phyloP scores from a whole-genome alignment of 768 basidiomycete species.

The Suillus spraguei region DNA sequence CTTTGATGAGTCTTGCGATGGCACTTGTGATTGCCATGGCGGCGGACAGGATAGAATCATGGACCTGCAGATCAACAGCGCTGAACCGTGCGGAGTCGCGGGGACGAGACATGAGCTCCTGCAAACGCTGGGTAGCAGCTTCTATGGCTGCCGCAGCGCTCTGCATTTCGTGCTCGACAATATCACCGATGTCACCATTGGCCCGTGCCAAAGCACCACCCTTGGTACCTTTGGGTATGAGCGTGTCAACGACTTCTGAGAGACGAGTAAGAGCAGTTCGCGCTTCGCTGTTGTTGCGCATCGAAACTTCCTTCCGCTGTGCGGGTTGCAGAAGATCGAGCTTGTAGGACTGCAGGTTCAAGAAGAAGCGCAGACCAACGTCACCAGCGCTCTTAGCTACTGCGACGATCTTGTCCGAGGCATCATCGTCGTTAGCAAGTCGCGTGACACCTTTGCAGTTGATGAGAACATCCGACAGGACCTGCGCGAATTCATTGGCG shows the following conservation, averaged over 20 bases:
- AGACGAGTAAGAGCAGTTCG: conserved; percentile 82
- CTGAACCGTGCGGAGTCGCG: conserved; percentile 86
- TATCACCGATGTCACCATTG: conserved; percentile 92
- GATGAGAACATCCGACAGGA: conserved; percentile 86
- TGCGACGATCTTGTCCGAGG: conserved; percentile 84
- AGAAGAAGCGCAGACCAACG: conserved; percentile 88
- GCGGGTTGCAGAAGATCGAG: conserved; percentile 74
- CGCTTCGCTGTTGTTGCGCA: conserved; percentile 86
- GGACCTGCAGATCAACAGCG: conserved; percentile 92
- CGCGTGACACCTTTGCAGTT: conserved; percentile 97
- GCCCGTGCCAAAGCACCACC: conserved; percentile 68
- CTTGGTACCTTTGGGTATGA: conserved; percentile 84
- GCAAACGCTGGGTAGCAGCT: conserved; percentile 84
- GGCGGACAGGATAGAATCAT: conserved; percentile 94
- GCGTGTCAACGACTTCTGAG: conserved; percentile 82
- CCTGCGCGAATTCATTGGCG: conserved; percentile 95
- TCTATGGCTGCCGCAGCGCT: conserved; percentile 94
- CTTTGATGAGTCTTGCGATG: conserved; percentile 91
- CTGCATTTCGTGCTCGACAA: conserved; percentile 96
- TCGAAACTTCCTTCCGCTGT: conserved; percentile 83
- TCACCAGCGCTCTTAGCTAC: conserved; percentile 88
- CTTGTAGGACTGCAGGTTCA: conserved; percentile 95
- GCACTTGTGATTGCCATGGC: conserved; percentile 96
- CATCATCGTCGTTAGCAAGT: conserved; percentile 87
- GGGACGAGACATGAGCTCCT: conserved; percentile 89